These are phyloP conservation scores for Fusarium annulatum DNA, from an alignment of 2,329 filamentous ascomycete species.

Conservation along the genomic window DNA sequence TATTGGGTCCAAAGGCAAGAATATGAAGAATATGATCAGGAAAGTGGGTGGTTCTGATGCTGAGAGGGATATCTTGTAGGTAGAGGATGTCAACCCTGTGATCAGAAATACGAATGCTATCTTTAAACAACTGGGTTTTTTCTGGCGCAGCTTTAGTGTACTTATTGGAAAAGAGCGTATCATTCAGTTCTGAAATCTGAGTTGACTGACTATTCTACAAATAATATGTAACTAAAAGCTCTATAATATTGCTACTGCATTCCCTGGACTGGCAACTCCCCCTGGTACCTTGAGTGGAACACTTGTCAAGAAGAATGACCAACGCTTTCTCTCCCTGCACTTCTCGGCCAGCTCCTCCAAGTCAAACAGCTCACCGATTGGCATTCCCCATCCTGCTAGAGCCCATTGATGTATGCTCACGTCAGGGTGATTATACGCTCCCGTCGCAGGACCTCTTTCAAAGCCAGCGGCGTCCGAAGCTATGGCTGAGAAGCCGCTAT, in stretches of 20 bases:
- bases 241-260: neutral
- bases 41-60: neutral
- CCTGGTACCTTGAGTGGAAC: neutral
- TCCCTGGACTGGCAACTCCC: neutral
- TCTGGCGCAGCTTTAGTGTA: neutral
- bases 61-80: neutral
- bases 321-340: neutral
- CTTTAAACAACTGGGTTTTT: neutral
- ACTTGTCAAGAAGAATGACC: neutral
- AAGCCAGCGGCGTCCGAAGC: neutral
- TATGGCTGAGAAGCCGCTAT: neutral
- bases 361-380: neutral
- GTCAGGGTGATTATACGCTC: neutral
- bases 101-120: neutral
- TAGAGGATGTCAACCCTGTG: neutral
- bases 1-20: neutral
- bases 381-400: neutral
- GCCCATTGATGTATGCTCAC: neutral
- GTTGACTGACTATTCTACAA: too few species aligned
- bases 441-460: neutral
- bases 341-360: neutral
- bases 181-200: too few species aligned
- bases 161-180: too few species aligned
- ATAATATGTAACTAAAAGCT: rapidly evolving
- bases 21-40: neutral